phyloP scores from a whole-genome alignment of 352 stramenopile species.

The Phytophthora hibernalis region DNA sequence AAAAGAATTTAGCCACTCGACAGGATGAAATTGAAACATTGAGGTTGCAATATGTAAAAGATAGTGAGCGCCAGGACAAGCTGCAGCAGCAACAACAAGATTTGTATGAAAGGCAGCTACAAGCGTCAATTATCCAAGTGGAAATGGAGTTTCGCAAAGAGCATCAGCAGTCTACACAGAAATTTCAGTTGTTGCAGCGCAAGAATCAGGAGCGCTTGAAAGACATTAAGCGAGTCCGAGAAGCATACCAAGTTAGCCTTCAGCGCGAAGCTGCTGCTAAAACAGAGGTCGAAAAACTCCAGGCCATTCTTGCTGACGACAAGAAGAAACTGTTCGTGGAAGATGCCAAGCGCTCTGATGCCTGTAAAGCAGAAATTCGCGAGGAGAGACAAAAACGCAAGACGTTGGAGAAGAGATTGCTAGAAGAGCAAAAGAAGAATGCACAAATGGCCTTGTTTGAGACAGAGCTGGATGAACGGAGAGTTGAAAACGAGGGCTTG shows the following conservation, averaged over 20 bases:
- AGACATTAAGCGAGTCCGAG: conserved; percentile 46
- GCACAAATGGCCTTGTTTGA: conserved; percentile 27
- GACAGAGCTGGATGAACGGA: conserved; percentile 33
- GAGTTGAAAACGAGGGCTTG: conserved; percentile 24
- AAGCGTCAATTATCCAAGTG: conserved; percentile 61
- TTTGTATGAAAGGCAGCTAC: conserved; percentile 61
- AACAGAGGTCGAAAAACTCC: conserved; percentile 48
- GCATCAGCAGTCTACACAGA: conserved; percentile 49
- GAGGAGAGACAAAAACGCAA: conserved; percentile 26
- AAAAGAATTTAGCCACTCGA: conserved; percentile 48
- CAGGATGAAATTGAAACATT: conserved; percentile 60
- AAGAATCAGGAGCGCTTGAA: conserved; percentile 53
- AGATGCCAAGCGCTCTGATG: conserved; percentile 49
- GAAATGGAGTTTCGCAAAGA: conserved; percentile 82
- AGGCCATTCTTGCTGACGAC: conserved; percentile 58
- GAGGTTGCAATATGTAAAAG: conserved; percentile 54
- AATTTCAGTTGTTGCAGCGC: conserved; percentile 53
- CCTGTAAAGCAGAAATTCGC: conserved; percentile 56
- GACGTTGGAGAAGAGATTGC: conserved; percentile 43
- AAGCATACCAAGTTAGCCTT: conserved; percentile 58
- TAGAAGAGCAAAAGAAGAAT: conserved; percentile 31
- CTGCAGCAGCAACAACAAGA: conserved; percentile 67
- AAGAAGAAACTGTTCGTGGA: conserved; percentile 56
- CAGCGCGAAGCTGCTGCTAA: conserved; percentile 53
- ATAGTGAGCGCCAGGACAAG: conserved; percentile 58